Evolutionary conservation across 2,329 filamentous ascomycete species (phyloP).

Genomic region (Fusarium lyarnte): DNA sequence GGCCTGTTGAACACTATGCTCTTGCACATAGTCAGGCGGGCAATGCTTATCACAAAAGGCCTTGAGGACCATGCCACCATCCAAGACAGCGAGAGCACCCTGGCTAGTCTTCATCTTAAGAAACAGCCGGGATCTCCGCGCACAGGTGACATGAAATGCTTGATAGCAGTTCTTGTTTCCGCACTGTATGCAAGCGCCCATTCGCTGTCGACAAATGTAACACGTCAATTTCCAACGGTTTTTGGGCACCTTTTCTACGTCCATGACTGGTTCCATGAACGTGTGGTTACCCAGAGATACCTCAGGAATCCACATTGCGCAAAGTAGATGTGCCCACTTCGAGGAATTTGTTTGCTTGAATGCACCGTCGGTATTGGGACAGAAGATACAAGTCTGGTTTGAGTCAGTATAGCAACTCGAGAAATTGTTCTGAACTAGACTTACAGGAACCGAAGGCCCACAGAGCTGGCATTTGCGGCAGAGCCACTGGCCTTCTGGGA

Average conservation of each 20-base stretch:
- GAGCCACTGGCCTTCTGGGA: constrained; percentile 97
- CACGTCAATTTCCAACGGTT: constrained; percentile 92
- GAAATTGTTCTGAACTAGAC: constrained; percentile 41
- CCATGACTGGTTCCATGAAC: constrained; percentile 98
- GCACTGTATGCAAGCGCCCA: constrained; percentile 98
- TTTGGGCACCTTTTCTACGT: constrained; percentile 96
- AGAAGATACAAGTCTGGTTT: constrained; percentile 89
- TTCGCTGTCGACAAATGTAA: constrained; percentile 96
- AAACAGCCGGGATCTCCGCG: constrained; percentile 85
- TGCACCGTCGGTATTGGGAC: constrained; percentile 94
- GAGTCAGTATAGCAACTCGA: constrained; percentile 26
- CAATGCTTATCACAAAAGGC: constrained; percentile 97
- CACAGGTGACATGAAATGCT: constrained; percentile 97
- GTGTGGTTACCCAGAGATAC: constrained; percentile 94
- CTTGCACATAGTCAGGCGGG: constrained; percentile 85
- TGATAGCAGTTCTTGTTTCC: constrained; percentile 97
- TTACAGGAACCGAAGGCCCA: constrained; percentile 85
- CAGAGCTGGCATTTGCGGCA: constrained; percentile 97
- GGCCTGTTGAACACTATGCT: constrained; percentile 83
- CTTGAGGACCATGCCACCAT: constrained; percentile 85
- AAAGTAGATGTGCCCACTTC: constrained; percentile 96
- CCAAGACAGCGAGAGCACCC: constrained; percentile 78
- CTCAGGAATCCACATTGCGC: constrained; percentile 98
- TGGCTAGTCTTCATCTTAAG: constrained; percentile 97
- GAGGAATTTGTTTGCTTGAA: constrained; percentile 98